Conservation (phyloP, 352 stramenopile species). For the Peronospora farinosa region DNA sequence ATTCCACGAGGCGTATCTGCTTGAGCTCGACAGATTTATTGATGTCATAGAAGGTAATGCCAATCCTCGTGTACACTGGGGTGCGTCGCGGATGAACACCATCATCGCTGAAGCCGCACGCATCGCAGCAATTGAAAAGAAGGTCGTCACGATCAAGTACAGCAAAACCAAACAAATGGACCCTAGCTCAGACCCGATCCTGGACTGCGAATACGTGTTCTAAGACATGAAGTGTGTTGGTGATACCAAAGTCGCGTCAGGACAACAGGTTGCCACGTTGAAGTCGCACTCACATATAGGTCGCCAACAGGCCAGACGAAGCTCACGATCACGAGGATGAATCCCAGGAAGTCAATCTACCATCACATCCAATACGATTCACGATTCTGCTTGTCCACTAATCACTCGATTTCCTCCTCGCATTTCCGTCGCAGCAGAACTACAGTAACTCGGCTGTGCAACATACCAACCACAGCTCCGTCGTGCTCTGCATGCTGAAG, state of each 20-base stretch:
- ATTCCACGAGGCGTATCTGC: slow-evolving; percentile 80
- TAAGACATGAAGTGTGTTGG: slow-evolving; percentile 7
- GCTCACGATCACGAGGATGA: slow-evolving; percentile 9
- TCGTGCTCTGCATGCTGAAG: slow-evolving; percentile 16
- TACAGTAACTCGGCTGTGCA: slow-evolving; percentile 2
- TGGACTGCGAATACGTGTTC: slow-evolving; percentile 53
- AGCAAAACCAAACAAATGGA: slow-evolving; percentile 41
- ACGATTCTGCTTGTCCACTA: slow-evolving; percentile 2
- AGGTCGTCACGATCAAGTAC: slow-evolving; percentile 63
- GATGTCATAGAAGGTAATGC: slow-evolving; percentile 38
- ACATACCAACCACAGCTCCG: slow-evolving; percentile 16
- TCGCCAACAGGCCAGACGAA: not conserved
- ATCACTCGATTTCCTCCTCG: not conserved
- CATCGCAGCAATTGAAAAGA: slow-evolving; percentile 55
- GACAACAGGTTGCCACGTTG: not conserved
- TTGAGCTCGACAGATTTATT: slow-evolving; percentile 83
- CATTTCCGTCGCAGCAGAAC: not conserved
- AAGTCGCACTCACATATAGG: not conserved
- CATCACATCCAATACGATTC: slow-evolving; percentile 4
- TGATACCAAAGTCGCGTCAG: not conserved
- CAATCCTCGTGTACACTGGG: slow-evolving; percentile 56
- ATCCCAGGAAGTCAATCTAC: not conserved
- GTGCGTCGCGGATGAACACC: slow-evolving; percentile 68
- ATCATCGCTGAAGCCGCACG: slow-evolving; percentile 68
- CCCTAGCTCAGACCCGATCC: slow-evolving; percentile 36